Conservation (phyloP, 352 stramenopile genomes). For the Pythium sukuiense region DNA sequence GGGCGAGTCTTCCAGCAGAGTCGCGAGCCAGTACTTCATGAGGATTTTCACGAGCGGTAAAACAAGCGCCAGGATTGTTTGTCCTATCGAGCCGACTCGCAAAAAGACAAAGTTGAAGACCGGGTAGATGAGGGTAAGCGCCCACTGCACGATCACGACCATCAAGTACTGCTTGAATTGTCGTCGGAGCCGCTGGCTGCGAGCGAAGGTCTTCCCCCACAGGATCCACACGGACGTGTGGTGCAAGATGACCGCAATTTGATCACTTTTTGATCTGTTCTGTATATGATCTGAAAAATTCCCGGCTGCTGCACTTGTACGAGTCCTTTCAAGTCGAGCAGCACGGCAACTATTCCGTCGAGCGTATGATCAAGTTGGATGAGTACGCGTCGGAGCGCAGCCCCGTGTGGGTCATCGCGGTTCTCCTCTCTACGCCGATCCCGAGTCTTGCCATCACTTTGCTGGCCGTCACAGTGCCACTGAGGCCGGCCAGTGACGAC, state of each 20-base stretch:
- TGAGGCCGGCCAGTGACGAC: conserved; percentile 3
- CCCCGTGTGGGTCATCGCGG: background rate
- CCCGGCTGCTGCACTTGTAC: background rate
- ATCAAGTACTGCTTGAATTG: background rate
- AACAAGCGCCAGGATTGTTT: background rate
- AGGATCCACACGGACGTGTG: background rate
- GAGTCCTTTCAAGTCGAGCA: conserved; percentile 16
- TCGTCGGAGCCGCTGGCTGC: background rate
- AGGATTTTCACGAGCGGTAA: background rate
- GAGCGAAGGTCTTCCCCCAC: background rate
- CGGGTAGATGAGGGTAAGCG: background rate
- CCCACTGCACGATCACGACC: background rate
- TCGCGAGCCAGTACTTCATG: background rate
- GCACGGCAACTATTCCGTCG: conserved; percentile 24
- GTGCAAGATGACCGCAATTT: too few relatives aligned
- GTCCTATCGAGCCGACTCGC: background rate
- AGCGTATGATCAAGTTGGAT: conserved; percentile 14
- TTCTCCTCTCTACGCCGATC: conserved; percentile 4
- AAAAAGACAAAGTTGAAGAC: background rate
- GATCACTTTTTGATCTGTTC: too few relatives aligned
- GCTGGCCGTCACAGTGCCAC: conserved; percentile 10
- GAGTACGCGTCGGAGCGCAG: background rate
- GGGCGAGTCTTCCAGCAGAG: background rate
- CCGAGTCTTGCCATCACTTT: conserved; percentile 2
- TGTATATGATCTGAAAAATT: too few relatives aligned